These are phyloP conservation scores for Myriosclerotinia curreyana DNA, from an alignment of 2,329 filamentous ascomycete genomes.

Conservation along the genomic window DNA sequence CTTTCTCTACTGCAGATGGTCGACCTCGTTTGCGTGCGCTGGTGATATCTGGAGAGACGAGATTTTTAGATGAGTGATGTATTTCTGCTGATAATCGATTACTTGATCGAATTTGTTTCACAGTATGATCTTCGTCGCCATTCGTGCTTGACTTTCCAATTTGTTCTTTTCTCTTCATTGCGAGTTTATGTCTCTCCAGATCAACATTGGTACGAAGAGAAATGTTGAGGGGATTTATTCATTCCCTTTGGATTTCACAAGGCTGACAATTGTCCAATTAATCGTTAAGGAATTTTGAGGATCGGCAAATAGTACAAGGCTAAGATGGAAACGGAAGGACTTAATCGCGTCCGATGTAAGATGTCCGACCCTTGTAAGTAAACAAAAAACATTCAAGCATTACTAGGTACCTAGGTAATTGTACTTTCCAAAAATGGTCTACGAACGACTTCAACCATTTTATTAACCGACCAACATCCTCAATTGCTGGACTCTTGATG, in stretches of 20 bases:
- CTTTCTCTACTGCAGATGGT: background rate
- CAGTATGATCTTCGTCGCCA: conserved; percentile 21
- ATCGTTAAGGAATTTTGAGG: background rate
- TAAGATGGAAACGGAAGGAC: conserved; percentile 1
- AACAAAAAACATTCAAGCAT: conserved; percentile 19
- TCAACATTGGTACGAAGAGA: background rate
- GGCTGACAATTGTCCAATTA: conserved; percentile 1
- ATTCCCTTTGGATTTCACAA: background rate
- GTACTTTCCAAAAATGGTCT: background rate
- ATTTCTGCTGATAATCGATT: conserved; percentile 8
- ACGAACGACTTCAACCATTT: background rate
- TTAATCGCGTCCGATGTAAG: conserved; percentile 9
- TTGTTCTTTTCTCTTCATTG: conserved; percentile 31
- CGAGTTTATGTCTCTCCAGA: conserved; percentile 2
- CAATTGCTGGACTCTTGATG: background rate
- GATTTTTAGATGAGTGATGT: background rate
- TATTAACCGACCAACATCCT: background rate
- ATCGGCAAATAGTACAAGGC: background rate
- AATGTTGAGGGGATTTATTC: background rate
- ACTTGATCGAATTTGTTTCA: conserved; percentile 26
- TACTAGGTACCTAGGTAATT: background rate
- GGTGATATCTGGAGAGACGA: conserved; percentile 3
- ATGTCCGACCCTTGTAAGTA: conserved; percentile 11
- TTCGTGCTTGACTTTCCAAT: conserved; percentile 19
- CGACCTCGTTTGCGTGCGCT: background rate